Percentiles rank a stretch among this genome's conserved stretches.
Evolutionary conservation across 768 basidiomycete genomes (phyloP).

Genomic region (Leucocoprinus sp.): DNA sequence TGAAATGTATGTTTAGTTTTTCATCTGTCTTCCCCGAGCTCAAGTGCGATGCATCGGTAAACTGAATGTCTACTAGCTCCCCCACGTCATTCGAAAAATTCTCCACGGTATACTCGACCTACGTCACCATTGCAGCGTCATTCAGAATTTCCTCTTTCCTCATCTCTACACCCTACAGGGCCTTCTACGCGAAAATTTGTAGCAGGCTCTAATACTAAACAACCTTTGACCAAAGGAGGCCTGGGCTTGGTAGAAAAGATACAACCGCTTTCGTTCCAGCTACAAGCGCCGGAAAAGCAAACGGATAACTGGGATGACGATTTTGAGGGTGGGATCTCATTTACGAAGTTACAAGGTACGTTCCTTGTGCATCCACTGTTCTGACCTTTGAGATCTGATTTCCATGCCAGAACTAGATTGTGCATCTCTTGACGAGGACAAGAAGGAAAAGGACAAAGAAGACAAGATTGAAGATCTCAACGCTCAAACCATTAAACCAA

Average conservation of each 20-base stretch:
- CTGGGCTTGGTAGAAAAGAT: conserved; percentile 43
- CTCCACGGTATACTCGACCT: conserved; percentile 39
- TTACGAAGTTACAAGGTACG: conserved; percentile 70
- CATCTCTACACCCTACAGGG: conserved; percentile 23
- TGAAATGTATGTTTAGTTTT: conserved; percentile 57
- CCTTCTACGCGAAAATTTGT: conserved; percentile 27
- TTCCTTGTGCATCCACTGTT: neutral
- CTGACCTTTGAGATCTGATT: conserved; percentile 3
- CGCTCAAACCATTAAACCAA: conserved; percentile 72
- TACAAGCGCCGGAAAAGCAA: conserved; percentile 75
- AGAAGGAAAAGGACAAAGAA: conserved; percentile 36
- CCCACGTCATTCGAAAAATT: conserved; percentile 64
- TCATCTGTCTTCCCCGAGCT: conserved; percentile 7
- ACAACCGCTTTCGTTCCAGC: conserved; percentile 55
- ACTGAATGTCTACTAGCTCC: conserved; percentile 40
- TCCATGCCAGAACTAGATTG: conserved; percentile 50
- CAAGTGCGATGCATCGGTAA: too few relatives aligned
- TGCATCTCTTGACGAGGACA: conserved; percentile 47
- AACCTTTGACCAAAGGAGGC: conserved; percentile 26
- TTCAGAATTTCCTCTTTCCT: conserved; percentile 23
- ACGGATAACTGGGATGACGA: conserved; percentile 99
- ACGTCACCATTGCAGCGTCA: conserved; percentile 39
- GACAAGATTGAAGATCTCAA: conserved; percentile 54
- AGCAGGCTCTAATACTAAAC: conserved; percentile 15
- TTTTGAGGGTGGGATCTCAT: conserved; percentile 89